Evolutionary conservation across 1,284 basidiomycete genomes (phyloP), one percentile per base, ranked within the genome.

Genomic region (Ceratobasidium sp.): DNA sequence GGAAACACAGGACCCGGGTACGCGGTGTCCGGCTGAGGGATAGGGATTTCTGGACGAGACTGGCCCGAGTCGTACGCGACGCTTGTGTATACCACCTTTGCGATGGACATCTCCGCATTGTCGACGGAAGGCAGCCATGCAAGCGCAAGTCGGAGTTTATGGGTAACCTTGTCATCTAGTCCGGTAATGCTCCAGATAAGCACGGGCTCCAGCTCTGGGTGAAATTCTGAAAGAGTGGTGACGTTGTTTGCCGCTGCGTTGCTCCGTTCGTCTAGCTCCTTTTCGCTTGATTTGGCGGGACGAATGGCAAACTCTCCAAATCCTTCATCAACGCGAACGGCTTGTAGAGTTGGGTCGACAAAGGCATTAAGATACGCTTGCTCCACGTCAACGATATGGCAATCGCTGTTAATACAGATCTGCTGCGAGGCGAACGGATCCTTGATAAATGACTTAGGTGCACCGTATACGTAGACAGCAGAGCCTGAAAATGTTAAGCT

Each of bases 141-240:
- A 16, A 62, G 59, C 26, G 59, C 59, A n/a, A 62, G 28, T 4
- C 59, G 41, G n/a, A 62, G 59, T 1, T 14, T 46, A 18, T 62
- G 59, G 18, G 41, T 2, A 1, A 47, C 44, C 23, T 47, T 38
- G 26, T 62, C 59, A 26, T 62, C 59, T 21, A 62, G 59, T 14
- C 59, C 59, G n/a, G 44, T 47, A 38, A 62, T 62, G 26, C 59
- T 62, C 59, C 59, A 62, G 41, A 62, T 46, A 8, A 62, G 59
- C 28, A 62, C 59, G 16, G 44, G 44, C 26, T 62, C 59, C 18
- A 43, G 26, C 26, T 62, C 59, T 14, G 59, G 59, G n/a, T 62
- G 59, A 3, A 47, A 38, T 14, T 41, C 26, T 26, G 59, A 62
- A 11, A 26, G 9, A n/a, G 47, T 6, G 3, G 28, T 46, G 6